Percentiles rank a stretch among this genome's conserved stretches.
Evolutionary conservation across 345 rosid species (phyloP).

Genomic region (Gossypium australe): DNA sequence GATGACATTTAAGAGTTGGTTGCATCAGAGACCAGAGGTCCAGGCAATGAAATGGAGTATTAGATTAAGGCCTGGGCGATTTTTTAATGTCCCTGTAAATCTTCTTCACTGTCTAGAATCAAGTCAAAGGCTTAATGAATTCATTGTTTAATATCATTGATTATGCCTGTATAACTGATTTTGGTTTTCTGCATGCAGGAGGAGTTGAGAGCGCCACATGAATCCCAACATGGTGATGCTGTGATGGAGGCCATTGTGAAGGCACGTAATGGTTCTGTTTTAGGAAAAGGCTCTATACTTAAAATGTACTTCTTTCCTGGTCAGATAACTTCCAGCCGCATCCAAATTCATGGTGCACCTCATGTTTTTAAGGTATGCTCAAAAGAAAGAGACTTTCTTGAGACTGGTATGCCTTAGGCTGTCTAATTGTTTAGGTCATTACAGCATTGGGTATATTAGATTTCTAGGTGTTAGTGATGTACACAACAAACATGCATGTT

Average conservation of each 20-base stretch:
- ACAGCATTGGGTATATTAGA: background rate
- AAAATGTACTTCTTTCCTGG: conserved; percentile 94
- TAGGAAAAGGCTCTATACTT: conserved; percentile 84
- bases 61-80: conserved; percentile 90
- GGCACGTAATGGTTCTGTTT: conserved; percentile 80
- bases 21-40: conserved; percentile 87
- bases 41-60: conserved; percentile 99
- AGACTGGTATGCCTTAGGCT: conserved; percentile 7
- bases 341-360: conserved; percentile 90
- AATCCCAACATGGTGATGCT: conserved; percentile 91
- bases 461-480: background rate
- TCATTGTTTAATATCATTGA: background rate
- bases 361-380: conserved; percentile 73
- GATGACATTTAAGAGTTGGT: conserved; percentile 86
- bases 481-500: background rate
- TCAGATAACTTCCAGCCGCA: conserved; percentile 79
- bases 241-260: conserved; percentile 92
- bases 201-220: conserved; percentile 77
- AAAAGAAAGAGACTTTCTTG: background rate
- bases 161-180: conserved; percentile 6
- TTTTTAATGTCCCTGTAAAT: conserved; percentile 79
- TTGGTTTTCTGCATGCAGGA: conserved; percentile 40
- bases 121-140: background rate
- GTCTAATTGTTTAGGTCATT: background rate
- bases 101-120: conserved; percentile 12